Evolutionary conservation across 2,329 filamentous ascomycete species (phyloP), one percentile per base, ranked within the genome.

Genomic region (Diaporthe sp.): DNA sequence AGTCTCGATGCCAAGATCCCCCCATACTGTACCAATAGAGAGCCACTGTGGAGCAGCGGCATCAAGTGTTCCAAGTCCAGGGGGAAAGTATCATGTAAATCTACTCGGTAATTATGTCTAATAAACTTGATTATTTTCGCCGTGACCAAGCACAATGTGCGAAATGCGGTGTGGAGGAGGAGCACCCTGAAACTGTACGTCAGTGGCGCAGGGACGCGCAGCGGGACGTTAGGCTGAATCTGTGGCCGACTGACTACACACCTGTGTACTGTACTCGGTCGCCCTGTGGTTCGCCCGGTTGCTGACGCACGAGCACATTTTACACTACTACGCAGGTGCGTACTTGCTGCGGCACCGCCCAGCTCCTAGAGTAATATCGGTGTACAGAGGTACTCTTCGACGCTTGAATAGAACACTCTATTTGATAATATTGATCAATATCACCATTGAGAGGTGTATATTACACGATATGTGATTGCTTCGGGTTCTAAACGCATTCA

Each of bases 281-380:
- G 39, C 59, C 59, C 22, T 65, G 59, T 34, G 28, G 59, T 65
- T 46, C 59, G 59, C 59, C 39, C 58, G 28, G 17, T 2, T 44
- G 37, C 57, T 59, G 57, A 59, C 31, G 31, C 55, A 34, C 55
- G 31, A 34, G 55, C 17, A 34, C 55, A 8, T 62, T 44, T 44
- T 44, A n/a, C 37, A 62, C 58, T 61, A 62, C 58, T 61, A 62
- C 59, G 42, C 59, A 46, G 31, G 7, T 65, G 59, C 59, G 59
- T 65, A 46, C 17, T 22, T 22, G n/a, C 17, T 61, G 31, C 51
- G 17, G 25, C 13, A 31, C 28, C 12, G 51, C 57, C 8, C 37
- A 15, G 4, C 19, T n/a, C 9, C 13, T 17, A 31, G 25, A 31
- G 25, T 3, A 3, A 17, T 55, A 13, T 22, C 15, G 13, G 25